These are phyloP conservation scores for Gilbertella persicaria DNA, from an alignment of 371 early-diverging fungal genomes.

Conservation along the genomic window DNA sequence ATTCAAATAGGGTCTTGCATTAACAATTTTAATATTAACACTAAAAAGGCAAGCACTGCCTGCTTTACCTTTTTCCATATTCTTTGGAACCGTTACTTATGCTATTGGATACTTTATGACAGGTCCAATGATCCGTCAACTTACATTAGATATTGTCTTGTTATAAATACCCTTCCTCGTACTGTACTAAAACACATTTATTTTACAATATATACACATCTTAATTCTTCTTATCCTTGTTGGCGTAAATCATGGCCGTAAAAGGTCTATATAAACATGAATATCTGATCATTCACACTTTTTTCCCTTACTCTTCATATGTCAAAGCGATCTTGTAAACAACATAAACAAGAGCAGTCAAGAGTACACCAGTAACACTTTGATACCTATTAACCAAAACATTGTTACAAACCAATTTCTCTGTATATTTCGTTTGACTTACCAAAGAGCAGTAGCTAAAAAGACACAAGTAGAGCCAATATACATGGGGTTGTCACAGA, in stretches of 20 bases:
- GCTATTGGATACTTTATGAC: constrained; percentile 20
- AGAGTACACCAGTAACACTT: constrained; percentile 68
- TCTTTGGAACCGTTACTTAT: constrained; percentile 25
- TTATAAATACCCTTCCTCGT: too few relatives aligned
- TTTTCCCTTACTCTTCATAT: constrained; percentile 85
- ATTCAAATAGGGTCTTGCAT: constrained; percentile 12
- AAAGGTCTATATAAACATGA: neutral
- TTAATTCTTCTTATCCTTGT: too few relatives aligned
- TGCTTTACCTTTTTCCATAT: constrained; percentile 24
- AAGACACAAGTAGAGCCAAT: constrained; percentile 89
- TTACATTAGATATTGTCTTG: neutral
- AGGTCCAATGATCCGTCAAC: constrained; percentile 8
- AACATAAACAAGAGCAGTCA: constrained; percentile 72
- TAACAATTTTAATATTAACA: constrained; percentile 23
- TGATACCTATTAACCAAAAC: constrained; percentile 43
- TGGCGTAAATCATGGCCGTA: too few relatives aligned
- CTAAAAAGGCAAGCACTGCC: constrained; percentile 19
- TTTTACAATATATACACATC: too few relatives aligned
- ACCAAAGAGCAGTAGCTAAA: constrained; percentile 84
- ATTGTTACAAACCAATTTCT: neutral
- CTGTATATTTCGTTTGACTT: constrained; percentile 15
- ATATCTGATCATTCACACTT: constrained; percentile 2
- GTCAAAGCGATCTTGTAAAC: constrained; percentile 74
- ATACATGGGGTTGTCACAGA: constrained; percentile 93
- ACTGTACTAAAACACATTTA: too few relatives aligned